Base-by-base conservation (phyloP, 2,329 filamentous ascomycete species). In the Colletotrichum lini region DNA sequence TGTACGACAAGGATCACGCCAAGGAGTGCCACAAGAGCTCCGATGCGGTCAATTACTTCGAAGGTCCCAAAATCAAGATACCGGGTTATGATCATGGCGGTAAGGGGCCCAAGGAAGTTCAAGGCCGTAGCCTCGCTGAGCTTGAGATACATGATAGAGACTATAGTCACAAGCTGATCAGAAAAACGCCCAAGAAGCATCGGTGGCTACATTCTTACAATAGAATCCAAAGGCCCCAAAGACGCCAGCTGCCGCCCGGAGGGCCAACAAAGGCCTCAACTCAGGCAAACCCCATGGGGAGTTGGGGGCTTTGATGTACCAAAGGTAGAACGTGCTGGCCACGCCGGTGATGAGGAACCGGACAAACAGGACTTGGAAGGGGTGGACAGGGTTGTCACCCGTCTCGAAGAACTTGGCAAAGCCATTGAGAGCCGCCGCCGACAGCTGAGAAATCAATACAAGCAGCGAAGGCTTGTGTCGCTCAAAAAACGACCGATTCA, bases 71-170 rank as follows among this genome's bases (percentile, higher is more conserved):
- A 71, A 13, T 71, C 63, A 10, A 71, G 42, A 9, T 62, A 71
- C 8, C 64, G 60, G 4, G 50, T 71, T 23, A 71, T 9, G 5
- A 71, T 61, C 68, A 71, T 71, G 12, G 68, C 68, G 2, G 58
- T 45, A 13, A 71, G 64, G 13, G 68, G 68, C 0, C 68, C 68
- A 1, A 71, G 57, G 16, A 71, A 71, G 15, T 71, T 71, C 44
- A 71, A 38, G 4, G 68, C 68, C 5, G 64, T 71, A 9, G 68
- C 68, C 38, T 71, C 68, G 45, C 68, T 71, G 8, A 71, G 68
- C 13, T 58, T 67, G 4, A 71, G 68, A 16, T 67, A 63, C 64
- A 67, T 71, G 26, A 71, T 67, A 4, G 68, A 71, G 44, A 71
- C 68, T 62, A 16, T 3, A 23, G 10, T 6, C 9, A 18, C n/a